Evolutionary conservation across 2,329 filamentous ascomycete species (phyloP), one percentile per base, ranked within the genome.

Genomic region (Colletotrichum liaoningense): DNA sequence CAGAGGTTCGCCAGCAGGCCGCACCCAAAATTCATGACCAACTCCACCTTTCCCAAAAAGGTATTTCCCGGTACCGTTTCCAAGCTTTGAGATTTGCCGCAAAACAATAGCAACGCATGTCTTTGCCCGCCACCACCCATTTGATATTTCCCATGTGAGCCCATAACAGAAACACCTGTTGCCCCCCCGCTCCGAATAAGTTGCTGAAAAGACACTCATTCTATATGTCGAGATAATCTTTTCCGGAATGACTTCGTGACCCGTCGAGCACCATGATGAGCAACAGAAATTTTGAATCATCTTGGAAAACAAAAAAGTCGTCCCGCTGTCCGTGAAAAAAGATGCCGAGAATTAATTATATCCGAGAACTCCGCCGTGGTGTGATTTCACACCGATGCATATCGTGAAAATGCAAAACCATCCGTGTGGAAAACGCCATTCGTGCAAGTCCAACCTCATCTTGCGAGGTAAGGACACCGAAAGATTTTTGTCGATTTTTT

Each of bases 161-260:
- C 79, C 77, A 81, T 79, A 81, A 83, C 83, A 85, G 80, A 78
- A 79, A 79, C 79, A 81, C 79, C 78, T 74, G 73, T 79, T 77
- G 79, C 80, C 77, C 79, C 60, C 76, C 79, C 78, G 79, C 78
- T 80, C 73, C 55, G 67, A 75, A 69, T 46, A 75, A 74, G 74
- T 59, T 75, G 68, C 72, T 74, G 42, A 74, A 80, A 80, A 81
- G 80, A 82, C 80, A 83, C 81, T 84, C 81, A 81, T 81, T 87
- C 87, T 88, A 89, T 88, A 87, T 86, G 83, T 84, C 81, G 78
- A 81, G 80, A 81, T 82, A 80, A 81, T 83, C 79, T 84, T 87
- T 86, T 86, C 82, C 79, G 72, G 58, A 60, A 65, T 74, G 69
- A 74, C 62, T 72, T 74, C 72, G 68, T 74, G 68, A 74, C 72